Conservation (phyloP, 495 filamentous ascomycete genomes). For the Delitschia confertaspora region DNA sequence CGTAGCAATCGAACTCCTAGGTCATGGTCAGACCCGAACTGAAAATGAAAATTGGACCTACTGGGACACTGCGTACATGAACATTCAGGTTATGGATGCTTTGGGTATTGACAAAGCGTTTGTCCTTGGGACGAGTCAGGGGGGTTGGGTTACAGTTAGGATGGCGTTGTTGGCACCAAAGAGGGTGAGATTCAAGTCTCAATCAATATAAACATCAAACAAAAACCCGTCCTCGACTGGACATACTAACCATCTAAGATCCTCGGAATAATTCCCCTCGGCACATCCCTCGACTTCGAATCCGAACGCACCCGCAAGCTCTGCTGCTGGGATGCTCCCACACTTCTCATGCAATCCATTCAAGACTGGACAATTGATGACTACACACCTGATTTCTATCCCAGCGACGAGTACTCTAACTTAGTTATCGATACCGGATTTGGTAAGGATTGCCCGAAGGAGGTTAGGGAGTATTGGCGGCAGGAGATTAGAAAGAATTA, state of each 20-base stretch:
- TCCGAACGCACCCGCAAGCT: slow-evolving; percentile 44
- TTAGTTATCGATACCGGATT: slow-evolving; percentile 50
- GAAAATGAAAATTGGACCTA: slow-evolving; percentile 41
- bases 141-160: slow-evolving; percentile 47
- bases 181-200: not conserved
- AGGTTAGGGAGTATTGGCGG: slow-evolving; percentile 44
- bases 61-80: slow-evolving; percentile 46
- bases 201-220: too few relatives aligned
- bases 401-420: slow-evolving; percentile 46
- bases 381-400: slow-evolving; percentile 45
- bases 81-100: slow-evolving; percentile 43
- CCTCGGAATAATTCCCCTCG: slow-evolving; percentile 50
- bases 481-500: slow-evolving; percentile 48
- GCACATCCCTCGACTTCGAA: slow-evolving; percentile 56
- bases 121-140: slow-evolving; percentile 53
- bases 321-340: slow-evolving; percentile 50
- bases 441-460: slow-evolving; percentile 38
- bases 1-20: slow-evolving; percentile 44
- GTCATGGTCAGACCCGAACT: slow-evolving; percentile 43
- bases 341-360: slow-evolving; percentile 37
- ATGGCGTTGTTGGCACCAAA: slow-evolving; percentile 49
- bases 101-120: slow-evolving; percentile 50
- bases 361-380: slow-evolving; percentile 40
- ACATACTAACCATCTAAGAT: too few relatives aligned
- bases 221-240: not conserved